Conservation (phyloP, 139 green algal species). For the Auxenochlorella protothecoides region DNA sequence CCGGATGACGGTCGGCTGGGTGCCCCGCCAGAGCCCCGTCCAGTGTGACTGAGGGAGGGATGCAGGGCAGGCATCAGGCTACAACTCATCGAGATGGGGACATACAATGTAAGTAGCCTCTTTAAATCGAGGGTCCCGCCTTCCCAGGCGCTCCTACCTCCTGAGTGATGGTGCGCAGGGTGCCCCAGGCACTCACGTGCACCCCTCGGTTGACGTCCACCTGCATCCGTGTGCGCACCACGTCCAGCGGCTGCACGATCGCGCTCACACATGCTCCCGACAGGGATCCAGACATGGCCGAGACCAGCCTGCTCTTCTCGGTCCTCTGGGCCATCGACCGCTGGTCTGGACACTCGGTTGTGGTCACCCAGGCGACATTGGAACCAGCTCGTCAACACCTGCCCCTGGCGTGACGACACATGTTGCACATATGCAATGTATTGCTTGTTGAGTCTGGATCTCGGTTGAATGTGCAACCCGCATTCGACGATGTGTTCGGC, state of each 20-base stretch:
- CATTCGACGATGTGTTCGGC: too few relatives aligned
- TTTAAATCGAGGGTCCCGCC: background rate
- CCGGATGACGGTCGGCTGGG: slow-evolving; percentile 55
- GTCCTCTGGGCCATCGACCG: too few relatives aligned
- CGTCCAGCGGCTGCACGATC: slow-evolving; percentile 70
- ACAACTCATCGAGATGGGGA: background rate
- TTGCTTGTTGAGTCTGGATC: too few relatives aligned
- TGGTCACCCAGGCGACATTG: too few relatives aligned
- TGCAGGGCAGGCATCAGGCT: background rate
- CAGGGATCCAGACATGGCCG: slow-evolving; percentile 31
- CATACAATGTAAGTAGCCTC: background rate
- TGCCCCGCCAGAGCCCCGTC: slow-evolving; percentile 60
- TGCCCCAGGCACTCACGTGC: slow-evolving; percentile 17
- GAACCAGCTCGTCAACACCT: too few relatives aligned
- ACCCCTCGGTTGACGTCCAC: slow-evolving; percentile 44
- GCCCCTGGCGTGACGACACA: too few relatives aligned
- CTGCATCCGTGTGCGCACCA: slow-evolving; percentile 79
- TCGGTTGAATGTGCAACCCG: too few relatives aligned
- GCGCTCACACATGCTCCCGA: slow-evolving; percentile 44
- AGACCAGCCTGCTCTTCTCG: slow-evolving; percentile 17
- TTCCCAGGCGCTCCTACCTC: slow-evolving; percentile 11
- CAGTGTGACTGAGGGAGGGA: background rate
- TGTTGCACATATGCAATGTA: background rate
- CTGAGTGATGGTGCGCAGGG: slow-evolving; percentile 27
- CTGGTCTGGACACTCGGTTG: too few relatives aligned